Evolutionary conservation across 805 yeast species (phyloP), one percentile per base, ranked within the genome.

Genomic region (Metschnikowia santaceciliae): DNA sequence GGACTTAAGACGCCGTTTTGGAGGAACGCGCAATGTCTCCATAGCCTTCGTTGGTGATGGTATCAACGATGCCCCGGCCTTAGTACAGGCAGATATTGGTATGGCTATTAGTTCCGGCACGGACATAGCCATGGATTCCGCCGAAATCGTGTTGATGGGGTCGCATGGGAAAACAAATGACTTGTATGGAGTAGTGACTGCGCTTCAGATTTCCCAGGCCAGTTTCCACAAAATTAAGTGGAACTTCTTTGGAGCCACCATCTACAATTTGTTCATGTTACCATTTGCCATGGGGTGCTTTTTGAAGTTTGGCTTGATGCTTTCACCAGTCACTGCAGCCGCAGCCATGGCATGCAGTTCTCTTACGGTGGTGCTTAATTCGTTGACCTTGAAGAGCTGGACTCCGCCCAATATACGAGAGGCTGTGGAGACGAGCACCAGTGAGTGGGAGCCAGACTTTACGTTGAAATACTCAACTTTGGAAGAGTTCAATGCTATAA

Each of bases 21-120:
- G 75, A 1, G 69, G 69, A 1, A 54, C 59, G 5, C 37, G 39
- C 11, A 64, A 69, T 42, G 69, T 64, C 3, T 67, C 69, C 3
- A 85, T 94, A 39, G 92, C 91, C 5, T 90, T 95, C 75, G 85
- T 94, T 20, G 99, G 99, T 36, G 99, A 94, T 69, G 99, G 99
- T 53, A 88, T 94, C 57, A 94, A 94, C 67, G 99, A 94, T 65
- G 96, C 98, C 0, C 97, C 99, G 0, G 98, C 98, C 0, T 76
- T 94, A 49, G 96, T 89, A 1, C 79, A 86, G 50, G 87, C 97
- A 0, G 89, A 90, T 57, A 70, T 94, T 17, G 99, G 99, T 22
- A 82, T 95, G 60, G 94, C 98, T 10, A 82, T 95, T 51, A 85
- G 95, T 8, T 81, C 95, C 0, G 97, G 98, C 4, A 88, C 98